Evolutionary conservation across 352 stramenopile species (phyloP).

Genomic region (Aphanomyces stellatus): DNA sequence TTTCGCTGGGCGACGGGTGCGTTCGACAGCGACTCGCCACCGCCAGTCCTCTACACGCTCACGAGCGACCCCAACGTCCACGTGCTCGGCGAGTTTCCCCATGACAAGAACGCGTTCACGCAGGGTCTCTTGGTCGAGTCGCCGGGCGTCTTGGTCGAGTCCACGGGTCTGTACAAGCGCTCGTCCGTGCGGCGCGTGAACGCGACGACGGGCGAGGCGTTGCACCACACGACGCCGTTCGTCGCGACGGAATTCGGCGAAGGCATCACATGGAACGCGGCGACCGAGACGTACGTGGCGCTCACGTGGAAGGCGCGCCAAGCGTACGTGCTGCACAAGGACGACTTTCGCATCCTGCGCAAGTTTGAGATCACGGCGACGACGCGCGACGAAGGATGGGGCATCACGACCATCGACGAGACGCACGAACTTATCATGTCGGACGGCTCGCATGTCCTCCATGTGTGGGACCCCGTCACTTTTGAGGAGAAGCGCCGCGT

Average conservation of each 20-base stretch:
- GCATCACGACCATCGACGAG: constrained; percentile 80
- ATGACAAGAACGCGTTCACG: constrained; percentile 80
- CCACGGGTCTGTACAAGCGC: constrained; percentile 80
- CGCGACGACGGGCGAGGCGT: constrained; percentile 71
- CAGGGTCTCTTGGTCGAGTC: constrained; percentile 63
- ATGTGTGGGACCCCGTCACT: constrained; percentile 87
- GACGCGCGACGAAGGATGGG: constrained; percentile 86
- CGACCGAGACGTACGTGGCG: constrained; percentile 67
- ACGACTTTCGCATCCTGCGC: constrained; percentile 18
- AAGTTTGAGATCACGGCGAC: constrained; percentile 28
- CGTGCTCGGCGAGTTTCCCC: constrained; percentile 59
- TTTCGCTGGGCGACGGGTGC: background rate
- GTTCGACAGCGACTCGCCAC: background rate
- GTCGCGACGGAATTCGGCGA: constrained; percentile 80
- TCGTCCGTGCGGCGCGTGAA: constrained; percentile 84
- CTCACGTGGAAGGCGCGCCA: constrained; percentile 86
- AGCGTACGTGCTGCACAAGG: constrained; percentile 82
- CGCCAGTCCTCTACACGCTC: background rate
- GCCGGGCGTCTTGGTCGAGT: constrained; percentile 87
- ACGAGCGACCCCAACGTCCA: constrained; percentile 33
- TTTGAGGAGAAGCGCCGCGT: constrained; percentile 67
- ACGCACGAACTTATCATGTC: constrained; percentile 72
- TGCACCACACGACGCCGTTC: constrained; percentile 51
- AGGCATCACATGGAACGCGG: constrained; percentile 72
- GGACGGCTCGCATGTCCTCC: constrained; percentile 84